Base-by-base conservation (phyloP, 768 basidiomycete genomes). In the Auriscalpium vulgare region DNA sequence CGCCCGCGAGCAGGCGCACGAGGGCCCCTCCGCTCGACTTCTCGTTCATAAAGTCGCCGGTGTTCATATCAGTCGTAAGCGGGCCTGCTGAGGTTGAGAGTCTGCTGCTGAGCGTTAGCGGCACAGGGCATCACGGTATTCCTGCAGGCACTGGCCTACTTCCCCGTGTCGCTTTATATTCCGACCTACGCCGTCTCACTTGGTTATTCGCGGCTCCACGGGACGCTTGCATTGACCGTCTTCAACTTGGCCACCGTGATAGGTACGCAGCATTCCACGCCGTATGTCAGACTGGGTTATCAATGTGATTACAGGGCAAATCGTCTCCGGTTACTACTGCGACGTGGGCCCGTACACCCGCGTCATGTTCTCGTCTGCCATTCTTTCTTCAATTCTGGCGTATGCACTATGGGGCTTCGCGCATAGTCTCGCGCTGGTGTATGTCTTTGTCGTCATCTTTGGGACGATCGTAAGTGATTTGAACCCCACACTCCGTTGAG, bases 101-200 rank as follows among this genome's bases (percentile, higher is more conserved):
- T 29, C 5, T 29, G 29, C 4, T 29, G 29, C 29, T 29, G 4
- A 29, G 29, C 7, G 4, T 29, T 29, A 29, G 29, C 4, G 29
- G 29, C 29, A 2, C 43, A 66, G 65, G 53, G 53, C 13, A 19
- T 58, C 6, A 60, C 62, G 7, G 54, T 50, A 23, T 44, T 63
- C 19, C 49, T 67, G 8, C 64, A 67, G 53, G 64, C 64, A 9
- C 53, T 67, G 19, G 61, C 62, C n/a, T 65, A 62, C 53, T 64
- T 64, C 59, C 64, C 63, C 21, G 66, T 63, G 2, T 67, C 64
- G 9, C 57, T 65, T 3, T 65, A 67, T 47, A 65, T 64, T 13
- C 59, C 66, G 4, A 56, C 58, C 5, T 67, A 63, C 57, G 51
- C 60, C 4, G 60, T 55, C 3, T 40, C 62, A 10, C 55, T 64